phyloP scores from a whole-genome alignment of 2,329 filamentous ascomycete species.

The Byssothecium circinans region DNA sequence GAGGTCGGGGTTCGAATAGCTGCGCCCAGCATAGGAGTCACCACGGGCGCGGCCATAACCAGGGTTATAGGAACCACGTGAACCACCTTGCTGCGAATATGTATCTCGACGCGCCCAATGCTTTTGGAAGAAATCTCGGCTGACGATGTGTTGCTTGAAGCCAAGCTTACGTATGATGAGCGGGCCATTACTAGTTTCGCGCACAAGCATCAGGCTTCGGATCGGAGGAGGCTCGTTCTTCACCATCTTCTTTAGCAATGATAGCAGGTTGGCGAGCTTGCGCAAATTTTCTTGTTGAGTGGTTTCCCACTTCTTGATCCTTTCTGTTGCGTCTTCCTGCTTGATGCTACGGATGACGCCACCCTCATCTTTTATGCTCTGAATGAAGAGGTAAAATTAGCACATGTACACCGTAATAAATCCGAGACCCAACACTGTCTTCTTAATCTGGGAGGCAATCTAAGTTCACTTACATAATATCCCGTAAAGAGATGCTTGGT shows the following conservation, averaged over 20 bases:
- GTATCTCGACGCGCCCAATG: conserved; percentile 1
- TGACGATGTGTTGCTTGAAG: conserved; percentile 1
- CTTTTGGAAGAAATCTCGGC: conserved; percentile 1
- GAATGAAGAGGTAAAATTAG: no score
- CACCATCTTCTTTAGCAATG: conserved; percentile 13
- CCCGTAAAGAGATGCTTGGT: conserved; percentile 28
- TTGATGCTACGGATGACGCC: conserved; percentile 16
- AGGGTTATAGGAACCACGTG: no score
- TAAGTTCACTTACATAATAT: conserved; percentile 13
- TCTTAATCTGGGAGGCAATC: no score
- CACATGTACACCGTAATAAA: no score
- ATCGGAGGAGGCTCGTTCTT: conserved; percentile 15
- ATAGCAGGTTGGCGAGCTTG: conserved; percentile 25
- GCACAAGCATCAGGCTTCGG: not conserved
- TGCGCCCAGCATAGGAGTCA: no score
- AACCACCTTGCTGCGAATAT: not conserved
- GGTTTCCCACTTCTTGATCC: conserved; percentile 24
- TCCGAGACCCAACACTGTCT: no score
- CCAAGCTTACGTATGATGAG: conserved; percentile 1
- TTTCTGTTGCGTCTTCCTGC: conserved; percentile 18
- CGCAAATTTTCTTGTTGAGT: conserved; percentile 23
- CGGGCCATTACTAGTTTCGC: conserved; percentile 1
- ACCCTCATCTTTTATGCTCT: not conserved
- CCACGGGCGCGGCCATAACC: no score
- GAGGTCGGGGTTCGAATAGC: no score